Evolutionary conservation across 441 rosid species (phyloP).

Genomic region (Pelargonium australe): DNA sequence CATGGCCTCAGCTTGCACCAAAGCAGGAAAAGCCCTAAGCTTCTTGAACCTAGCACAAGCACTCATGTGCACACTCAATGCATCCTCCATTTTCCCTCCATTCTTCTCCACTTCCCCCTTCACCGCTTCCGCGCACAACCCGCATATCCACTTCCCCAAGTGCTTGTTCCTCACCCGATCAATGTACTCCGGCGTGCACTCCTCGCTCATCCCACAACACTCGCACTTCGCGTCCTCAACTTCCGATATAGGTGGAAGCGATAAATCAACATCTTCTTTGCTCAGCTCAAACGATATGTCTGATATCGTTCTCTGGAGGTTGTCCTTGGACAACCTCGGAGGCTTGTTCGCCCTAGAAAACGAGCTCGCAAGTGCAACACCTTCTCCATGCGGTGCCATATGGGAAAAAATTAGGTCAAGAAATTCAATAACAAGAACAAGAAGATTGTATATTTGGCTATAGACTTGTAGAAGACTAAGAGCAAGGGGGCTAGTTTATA

Average conservation of each 20-base stretch:
- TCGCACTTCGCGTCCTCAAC: conserved; percentile 80
- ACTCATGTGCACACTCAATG: conserved; percentile 59
- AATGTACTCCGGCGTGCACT: conserved; percentile 78
- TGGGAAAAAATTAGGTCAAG: no score
- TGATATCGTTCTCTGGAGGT: conserved; percentile 57
- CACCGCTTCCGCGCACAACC: conserved; percentile 87
- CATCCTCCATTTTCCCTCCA: conserved; percentile 56
- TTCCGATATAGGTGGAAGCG: conserved; percentile 59
- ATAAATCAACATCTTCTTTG: conserved; percentile 32
- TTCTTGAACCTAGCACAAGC: conserved; percentile 74
- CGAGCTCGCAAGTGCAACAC: conserved; percentile 22
- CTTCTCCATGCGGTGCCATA: conserved; percentile 72
- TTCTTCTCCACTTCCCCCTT: conserved; percentile 70
- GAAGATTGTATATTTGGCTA: no score
- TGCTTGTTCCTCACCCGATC: conserved; percentile 55
- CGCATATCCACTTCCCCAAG: conserved; percentile 83
- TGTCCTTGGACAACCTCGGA: conserved; percentile 43
- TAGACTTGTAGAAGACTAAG: no score
- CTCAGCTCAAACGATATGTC: conserved; percentile 50
- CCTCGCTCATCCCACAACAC: conserved; percentile 93
- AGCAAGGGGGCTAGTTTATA: no score
- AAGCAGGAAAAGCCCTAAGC: conserved; percentile 65
- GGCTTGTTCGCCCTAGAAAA: conserved; percentile 41
- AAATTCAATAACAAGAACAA: no score
- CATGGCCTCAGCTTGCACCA: conserved; percentile 90